These are phyloP conservation scores for Pulveroboletus sp. DNA, from an alignment of 1,284 basidiomycete genomes.

Conservation along the genomic window DNA sequence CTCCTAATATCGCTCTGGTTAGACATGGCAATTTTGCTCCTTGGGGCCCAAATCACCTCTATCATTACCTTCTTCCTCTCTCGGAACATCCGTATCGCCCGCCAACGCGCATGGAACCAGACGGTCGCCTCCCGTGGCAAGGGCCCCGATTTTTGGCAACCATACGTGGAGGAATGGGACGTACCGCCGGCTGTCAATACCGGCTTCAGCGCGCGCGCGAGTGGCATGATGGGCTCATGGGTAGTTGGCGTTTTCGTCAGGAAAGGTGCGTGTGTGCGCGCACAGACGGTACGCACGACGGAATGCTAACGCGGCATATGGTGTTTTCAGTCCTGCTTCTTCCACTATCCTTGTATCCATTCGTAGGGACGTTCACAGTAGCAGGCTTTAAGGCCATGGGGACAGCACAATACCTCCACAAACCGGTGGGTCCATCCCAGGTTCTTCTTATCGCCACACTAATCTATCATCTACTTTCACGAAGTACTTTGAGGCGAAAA, in stretches of 20 bases:
- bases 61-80: slow-evolving; percentile 81
- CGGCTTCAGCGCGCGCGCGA: slow-evolving; percentile 34
- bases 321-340: slow-evolving; percentile 58
- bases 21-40: slow-evolving; percentile 76
- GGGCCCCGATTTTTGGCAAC: slow-evolving; percentile 79
- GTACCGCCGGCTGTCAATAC: slow-evolving; percentile 55
- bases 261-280: slow-evolving; percentile 41
- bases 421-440: slow-evolving; percentile 49
- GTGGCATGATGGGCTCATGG: slow-evolving; percentile 49
- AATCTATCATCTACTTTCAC: background rate
- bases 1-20: background rate
- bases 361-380: slow-evolving; percentile 64
- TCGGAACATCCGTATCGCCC: slow-evolving; percentile 75
- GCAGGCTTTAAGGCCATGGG: slow-evolving; percentile 70
- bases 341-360: slow-evolving; percentile 70
- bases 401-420: slow-evolving; percentile 71
- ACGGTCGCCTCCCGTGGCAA: slow-evolving; percentile 81
- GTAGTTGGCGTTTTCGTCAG: slow-evolving; percentile 53
- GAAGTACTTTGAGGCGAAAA: slow-evolving; percentile 81
- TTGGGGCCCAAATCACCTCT: slow-evolving; percentile 69
- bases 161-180: slow-evolving; percentile 88
- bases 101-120: slow-evolving; percentile 77
- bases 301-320: background rate
- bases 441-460: background rate
- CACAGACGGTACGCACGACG: background rate